These are phyloP conservation scores for Astrocystis sublimbata DNA, from an alignment of 495 filamentous ascomycete genomes.

Conservation along the genomic window DNA sequence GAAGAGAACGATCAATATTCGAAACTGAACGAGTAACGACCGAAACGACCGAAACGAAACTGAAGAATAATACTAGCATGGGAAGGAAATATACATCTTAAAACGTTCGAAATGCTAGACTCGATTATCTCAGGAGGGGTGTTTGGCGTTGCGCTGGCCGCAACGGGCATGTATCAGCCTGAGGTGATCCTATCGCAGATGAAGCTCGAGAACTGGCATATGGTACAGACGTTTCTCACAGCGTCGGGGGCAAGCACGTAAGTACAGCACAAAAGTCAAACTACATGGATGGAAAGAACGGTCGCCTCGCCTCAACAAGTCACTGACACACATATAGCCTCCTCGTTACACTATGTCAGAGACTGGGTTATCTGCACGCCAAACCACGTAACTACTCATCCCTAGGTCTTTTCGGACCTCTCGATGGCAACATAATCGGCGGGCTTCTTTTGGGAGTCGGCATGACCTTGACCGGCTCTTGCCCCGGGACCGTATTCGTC, in stretches of 20 bases:
- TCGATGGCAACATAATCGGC: conserved; percentile 60
- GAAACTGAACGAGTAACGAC: neutral
- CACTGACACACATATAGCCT: conserved; percentile 10
- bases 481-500: conserved; percentile 56
- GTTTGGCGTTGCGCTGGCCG: conserved; percentile 57
- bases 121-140: conserved; percentile 45
- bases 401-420: conserved; percentile 41
- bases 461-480: conserved; percentile 57
- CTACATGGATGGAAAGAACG: too few relatives aligned
- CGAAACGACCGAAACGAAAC: conserved; percentile 2
- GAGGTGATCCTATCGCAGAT: conserved; percentile 56
- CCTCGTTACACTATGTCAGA: conserved; percentile 36
- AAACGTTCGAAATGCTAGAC: neutral
- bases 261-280: conserved; percentile 23
- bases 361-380: conserved; percentile 34
- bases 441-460: conserved; percentile 55
- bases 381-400: conserved; percentile 38
- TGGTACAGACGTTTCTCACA: conserved; percentile 58
- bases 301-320: neutral
- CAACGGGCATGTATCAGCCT: conserved; percentile 54
- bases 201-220: conserved; percentile 54
- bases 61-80: too few relatives aligned
- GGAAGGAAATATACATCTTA: conserved; percentile 16
- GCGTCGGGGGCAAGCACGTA: conserved; percentile 58
- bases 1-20: neutral